Evolutionary conservation across 2,329 filamentous ascomycete species (phyloP).

Genomic region (Septoria linicola): DNA sequence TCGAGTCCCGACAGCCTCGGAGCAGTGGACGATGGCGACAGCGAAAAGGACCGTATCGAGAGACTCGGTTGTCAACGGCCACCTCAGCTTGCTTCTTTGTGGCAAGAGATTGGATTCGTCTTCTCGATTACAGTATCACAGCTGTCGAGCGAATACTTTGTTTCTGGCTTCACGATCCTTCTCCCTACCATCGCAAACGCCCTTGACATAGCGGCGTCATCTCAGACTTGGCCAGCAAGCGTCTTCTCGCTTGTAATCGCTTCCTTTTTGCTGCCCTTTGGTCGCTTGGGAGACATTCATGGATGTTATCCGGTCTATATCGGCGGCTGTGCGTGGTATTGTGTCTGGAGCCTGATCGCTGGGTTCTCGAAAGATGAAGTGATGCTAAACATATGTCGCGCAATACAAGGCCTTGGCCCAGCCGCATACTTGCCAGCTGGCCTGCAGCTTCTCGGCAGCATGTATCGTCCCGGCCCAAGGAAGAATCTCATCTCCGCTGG

Average conservation of each 20-base stretch:
- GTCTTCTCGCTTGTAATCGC: conserved; percentile 53
- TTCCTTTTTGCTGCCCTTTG: conserved; percentile 51
- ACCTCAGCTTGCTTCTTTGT: conserved; percentile 52
- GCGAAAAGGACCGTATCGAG: conserved; percentile 49
- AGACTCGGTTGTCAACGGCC: conserved; percentile 63
- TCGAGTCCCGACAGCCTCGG: too few relatives aligned
- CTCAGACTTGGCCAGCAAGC: conserved; percentile 56
- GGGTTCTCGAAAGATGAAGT: conserved; percentile 37
- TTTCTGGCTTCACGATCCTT: conserved; percentile 71
- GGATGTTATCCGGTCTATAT: conserved; percentile 63
- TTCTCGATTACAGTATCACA: conserved; percentile 47
- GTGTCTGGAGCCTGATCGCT: conserved; percentile 36
- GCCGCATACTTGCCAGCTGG: conserved; percentile 39
- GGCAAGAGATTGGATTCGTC: conserved; percentile 62
- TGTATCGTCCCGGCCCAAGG: conserved; percentile 39
- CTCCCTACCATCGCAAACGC: conserved; percentile 63
- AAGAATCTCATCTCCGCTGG: conserved; percentile 41
- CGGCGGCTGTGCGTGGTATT: conserved; percentile 52
- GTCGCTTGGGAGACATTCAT: conserved; percentile 55
- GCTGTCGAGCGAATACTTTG: conserved; percentile 62
- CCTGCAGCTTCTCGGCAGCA: conserved; percentile 36
- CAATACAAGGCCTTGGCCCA: conserved; percentile 40
- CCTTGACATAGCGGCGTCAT: conserved; percentile 66
- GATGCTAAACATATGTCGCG: conserved; percentile 40
- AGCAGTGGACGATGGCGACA: too few relatives aligned